A percentile compares a stretch with the other conserved stretches of the same genome.
Conservation (phyloP, 164 flowering plant genomes). For the Magnolia officinalis region DNA sequence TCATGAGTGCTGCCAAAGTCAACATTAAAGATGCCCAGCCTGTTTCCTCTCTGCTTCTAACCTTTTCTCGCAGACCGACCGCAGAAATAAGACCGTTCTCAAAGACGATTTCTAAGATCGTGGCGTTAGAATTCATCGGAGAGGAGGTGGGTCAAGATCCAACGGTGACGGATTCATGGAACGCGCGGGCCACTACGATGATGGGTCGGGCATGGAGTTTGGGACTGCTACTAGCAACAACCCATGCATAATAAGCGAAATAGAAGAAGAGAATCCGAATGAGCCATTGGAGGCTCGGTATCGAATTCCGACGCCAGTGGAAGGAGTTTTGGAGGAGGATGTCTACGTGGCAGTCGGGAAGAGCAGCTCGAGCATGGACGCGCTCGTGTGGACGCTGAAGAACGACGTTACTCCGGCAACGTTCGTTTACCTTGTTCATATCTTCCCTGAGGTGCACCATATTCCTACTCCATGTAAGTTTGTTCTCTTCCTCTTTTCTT, state of each 20-base stretch:
- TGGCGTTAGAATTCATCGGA: background rate
- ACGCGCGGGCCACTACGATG: background rate
- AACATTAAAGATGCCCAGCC: no score
- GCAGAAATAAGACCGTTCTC: background rate
- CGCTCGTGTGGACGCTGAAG: slow-evolving; percentile 24
- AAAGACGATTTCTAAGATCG: background rate
- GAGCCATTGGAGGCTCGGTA: background rate
- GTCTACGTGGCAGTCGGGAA: slow-evolving; percentile 24
- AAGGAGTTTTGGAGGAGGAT: slow-evolving; percentile 9
- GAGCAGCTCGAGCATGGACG: slow-evolving; percentile 23
- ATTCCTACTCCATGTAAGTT: slow-evolving; percentile 27
- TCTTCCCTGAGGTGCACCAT: slow-evolving; percentile 23
- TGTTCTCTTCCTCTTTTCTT: background rate
- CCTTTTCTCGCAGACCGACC: background rate
- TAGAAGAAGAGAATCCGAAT: slow-evolving; percentile 15
- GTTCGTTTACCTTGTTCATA: slow-evolving; percentile 24
- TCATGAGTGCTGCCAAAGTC: no score
- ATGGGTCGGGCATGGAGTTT: background rate
- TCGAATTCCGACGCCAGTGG: background rate
- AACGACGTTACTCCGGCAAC: slow-evolving; percentile 6
- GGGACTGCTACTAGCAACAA: background rate
- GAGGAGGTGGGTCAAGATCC: background rate
- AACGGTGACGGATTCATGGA: background rate
- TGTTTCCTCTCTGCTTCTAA: no score
- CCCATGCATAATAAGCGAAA: slow-evolving; percentile 6